These are phyloP conservation scores for Aspergillus homomorphus DNA, from an alignment of 495 filamentous ascomycete species.

Conservation along the genomic window DNA sequence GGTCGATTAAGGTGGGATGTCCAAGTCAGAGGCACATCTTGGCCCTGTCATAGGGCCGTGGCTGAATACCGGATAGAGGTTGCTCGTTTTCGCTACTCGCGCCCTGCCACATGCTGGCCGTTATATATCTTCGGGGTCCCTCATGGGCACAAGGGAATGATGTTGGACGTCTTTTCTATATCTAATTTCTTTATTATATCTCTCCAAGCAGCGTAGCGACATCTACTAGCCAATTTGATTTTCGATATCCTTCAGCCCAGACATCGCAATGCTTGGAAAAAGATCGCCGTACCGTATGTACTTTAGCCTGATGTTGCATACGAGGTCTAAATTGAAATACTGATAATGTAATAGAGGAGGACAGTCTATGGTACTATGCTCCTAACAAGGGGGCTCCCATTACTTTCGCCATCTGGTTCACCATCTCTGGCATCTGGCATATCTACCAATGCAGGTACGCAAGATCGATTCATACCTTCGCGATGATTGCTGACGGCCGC, in stretches of 20 bases:
- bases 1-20: background rate
- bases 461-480: background rate
- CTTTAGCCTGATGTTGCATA: background rate
- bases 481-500: conserved; percentile 5
- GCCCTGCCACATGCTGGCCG: background rate
- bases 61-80: background rate
- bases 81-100: conserved; percentile 6
- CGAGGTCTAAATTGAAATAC: background rate
- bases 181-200: too few relatives aligned
- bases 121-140: background rate
- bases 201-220: too few relatives aligned
- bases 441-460: conserved; percentile 59
- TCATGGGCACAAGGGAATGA: background rate
- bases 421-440: conserved; percentile 55
- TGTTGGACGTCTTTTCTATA: too few relatives aligned
- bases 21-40: background rate
- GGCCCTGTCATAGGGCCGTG: background rate
- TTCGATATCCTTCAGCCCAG: background rate
- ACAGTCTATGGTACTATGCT: conserved; percentile 67
- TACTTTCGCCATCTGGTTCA: conserved; percentile 64
- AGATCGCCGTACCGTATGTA: conserved; percentile 20
- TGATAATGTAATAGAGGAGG: conserved; percentile 31
- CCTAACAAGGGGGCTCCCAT: conserved; percentile 71
- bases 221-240: too few relatives aligned
- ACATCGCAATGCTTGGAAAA: conserved; percentile 13